Evolutionary conservation across 2,329 filamentous ascomycete genomes (phyloP).

Genomic region (Endoconidiophora polonica): DNA sequence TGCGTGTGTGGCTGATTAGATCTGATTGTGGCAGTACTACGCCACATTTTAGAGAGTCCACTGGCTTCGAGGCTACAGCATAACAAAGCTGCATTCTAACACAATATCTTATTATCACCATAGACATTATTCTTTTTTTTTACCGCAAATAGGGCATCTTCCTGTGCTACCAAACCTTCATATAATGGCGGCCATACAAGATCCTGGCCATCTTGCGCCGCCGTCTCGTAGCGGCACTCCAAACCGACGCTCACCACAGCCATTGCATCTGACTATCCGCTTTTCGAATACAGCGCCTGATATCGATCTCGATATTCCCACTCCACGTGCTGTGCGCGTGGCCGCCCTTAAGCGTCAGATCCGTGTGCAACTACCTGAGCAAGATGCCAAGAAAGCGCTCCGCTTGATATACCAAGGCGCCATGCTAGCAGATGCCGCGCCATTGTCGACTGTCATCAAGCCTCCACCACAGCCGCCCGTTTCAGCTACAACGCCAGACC

Average conservation of each 20-base stretch:
- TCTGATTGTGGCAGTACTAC: no score
- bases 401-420: conserved; percentile 84
- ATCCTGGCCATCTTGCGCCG: no score
- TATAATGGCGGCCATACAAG: background rate
- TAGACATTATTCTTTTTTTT: no score
- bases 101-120: no score
- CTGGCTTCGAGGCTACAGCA: no score
- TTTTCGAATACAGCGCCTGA: conserved; percentile 71
- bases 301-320: conserved; percentile 57
- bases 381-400: conserved; percentile 51
- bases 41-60: no score
- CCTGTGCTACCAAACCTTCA: background rate
- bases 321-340: conserved; percentile 52
- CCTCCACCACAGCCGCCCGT: conserved; percentile 18
- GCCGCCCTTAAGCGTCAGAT: conserved; percentile 70
- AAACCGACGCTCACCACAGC: conserved; percentile 14
- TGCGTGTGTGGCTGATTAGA: no score
- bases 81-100: no score
- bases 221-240: no score
- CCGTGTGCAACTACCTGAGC: conserved; percentile 48
- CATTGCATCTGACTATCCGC: conserved; percentile 67
- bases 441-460: conserved; percentile 38
- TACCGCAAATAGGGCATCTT: no score
- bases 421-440: conserved; percentile 58
- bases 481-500: no score